Evolutionary conservation across 306 rosid species (phyloP).

Genomic region (Alnus rubra): DNA sequence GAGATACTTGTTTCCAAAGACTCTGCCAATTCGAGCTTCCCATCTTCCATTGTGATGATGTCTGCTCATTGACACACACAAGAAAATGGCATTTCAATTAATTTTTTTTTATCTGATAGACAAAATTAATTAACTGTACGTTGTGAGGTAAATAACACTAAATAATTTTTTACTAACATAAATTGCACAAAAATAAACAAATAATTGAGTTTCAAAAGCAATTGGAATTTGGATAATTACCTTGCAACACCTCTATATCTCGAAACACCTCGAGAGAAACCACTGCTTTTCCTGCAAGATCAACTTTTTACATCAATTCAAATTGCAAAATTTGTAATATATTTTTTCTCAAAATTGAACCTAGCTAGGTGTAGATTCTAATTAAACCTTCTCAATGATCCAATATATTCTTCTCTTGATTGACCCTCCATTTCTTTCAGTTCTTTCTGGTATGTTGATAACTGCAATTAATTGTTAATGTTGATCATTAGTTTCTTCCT

Average conservation of each 20-base stretch:
- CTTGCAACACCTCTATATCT: slow-evolving; percentile 95
- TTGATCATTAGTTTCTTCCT: background rate
- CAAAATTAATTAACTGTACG: too few species aligned
- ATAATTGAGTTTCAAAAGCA: background rate
- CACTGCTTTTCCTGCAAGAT: slow-evolving; percentile 78
- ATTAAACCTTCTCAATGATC: slow-evolving; percentile 78
- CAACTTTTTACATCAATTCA: background rate
- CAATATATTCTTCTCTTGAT: slow-evolving; percentile 90
- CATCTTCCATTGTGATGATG: slow-evolving; percentile 94
- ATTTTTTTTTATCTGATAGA: too few species aligned
- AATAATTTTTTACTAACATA: too few species aligned
- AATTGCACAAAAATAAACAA: too few species aligned
- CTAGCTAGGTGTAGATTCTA: background rate
- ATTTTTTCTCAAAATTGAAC: background rate
- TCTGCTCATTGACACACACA: slow-evolving; percentile 30
- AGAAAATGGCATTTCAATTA: background rate
- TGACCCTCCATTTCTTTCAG: slow-evolving; percentile 77
- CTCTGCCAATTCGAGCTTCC: slow-evolving; percentile 92
- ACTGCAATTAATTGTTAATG: slow-evolving; percentile 27
- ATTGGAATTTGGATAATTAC: slow-evolving; percentile 33
- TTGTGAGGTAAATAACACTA: too few species aligned
- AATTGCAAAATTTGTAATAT: background rate
- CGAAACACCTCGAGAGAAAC: slow-evolving; percentile 97
- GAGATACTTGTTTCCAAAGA: slow-evolving; percentile 82
- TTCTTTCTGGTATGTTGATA: slow-evolving; percentile 60